phyloP scores from a whole-genome alignment of 202 grass and related monocot genomes.

The Setaria viridis region DNA sequence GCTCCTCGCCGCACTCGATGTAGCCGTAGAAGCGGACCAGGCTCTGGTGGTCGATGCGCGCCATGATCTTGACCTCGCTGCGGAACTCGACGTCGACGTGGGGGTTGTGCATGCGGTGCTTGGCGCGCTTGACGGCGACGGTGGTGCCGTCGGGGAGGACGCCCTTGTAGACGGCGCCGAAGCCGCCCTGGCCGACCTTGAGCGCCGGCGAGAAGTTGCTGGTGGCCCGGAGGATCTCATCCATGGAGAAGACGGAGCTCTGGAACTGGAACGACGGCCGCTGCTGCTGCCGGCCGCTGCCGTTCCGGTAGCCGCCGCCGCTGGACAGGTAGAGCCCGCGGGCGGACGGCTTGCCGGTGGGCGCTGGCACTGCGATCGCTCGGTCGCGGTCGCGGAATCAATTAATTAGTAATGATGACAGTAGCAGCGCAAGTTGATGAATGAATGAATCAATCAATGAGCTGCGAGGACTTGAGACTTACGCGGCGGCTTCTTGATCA shows the following conservation, averaged over 20 bases:
- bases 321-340: constrained; percentile 42
- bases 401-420: too few relatives aligned
- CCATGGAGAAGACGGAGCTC: constrained; percentile 70
- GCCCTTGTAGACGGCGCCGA: constrained; percentile 78
- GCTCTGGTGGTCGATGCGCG: constrained; percentile 76
- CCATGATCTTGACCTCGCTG: constrained; percentile 85
- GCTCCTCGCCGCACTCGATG: constrained; percentile 78
- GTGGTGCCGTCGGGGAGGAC: constrained; percentile 68
- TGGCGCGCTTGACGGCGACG: constrained; percentile 88
- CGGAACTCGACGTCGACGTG: constrained; percentile 80
- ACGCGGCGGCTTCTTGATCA: constrained; percentile 53
- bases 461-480: not conserved
- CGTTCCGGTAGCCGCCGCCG: not conserved
- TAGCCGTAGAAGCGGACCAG: constrained; percentile 81
- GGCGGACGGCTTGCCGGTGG: constrained; percentile 1
- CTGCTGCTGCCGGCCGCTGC: constrained; percentile 7
- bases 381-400: too few relatives aligned
- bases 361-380: constrained; percentile 11
- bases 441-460: not conserved
- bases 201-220: constrained; percentile 76
- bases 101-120: constrained; percentile 56
- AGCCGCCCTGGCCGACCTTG: constrained; percentile 92
- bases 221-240: constrained; percentile 72
- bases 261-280: constrained; percentile 54
- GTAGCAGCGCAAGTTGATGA: not conserved